Base-by-base conservation (phyloP, 495 filamentous ascomycete genomes). In the Penicillium lagena region DNA sequence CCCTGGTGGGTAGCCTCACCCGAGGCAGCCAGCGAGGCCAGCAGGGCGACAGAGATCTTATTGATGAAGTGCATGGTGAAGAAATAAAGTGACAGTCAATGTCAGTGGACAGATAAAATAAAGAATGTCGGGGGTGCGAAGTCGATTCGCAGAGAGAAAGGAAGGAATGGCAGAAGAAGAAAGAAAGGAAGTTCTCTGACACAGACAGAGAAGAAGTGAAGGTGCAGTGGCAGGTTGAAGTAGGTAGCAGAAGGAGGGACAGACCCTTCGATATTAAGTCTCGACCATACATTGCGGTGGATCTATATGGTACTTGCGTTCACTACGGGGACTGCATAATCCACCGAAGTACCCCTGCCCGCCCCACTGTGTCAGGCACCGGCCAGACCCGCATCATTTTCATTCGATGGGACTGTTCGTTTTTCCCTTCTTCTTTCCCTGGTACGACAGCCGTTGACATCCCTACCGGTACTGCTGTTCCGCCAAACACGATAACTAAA, bases 1-100 rank as follows among this genome's bases (percentile, higher is more conserved):
- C 45, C 59, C 40, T 72, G 64, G 51, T 59, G 59, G 45, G 57
- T 58, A 32, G 64, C 72, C 47, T 74, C 63, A 40, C 61, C 55
- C 38, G 65, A 56, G 32, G 69, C 56, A 43, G 71, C 75, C 51
- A 79, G 62, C 40, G 70, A 70, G 30, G 68, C 71, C 46, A 78
- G 52, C 33, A 75, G 60, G 46, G 62, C 70, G 37, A 77, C 37
- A 37, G 73, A 61, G 46, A 79, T 43, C 52, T 72, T 78, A 64
- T 62, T 62, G 56, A 71, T 62, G 46, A 67, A 52, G 40, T 63
- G 61, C 68, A 71, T 71, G 39, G 39, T 62, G 62, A 42, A 45
- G 30, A 7, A 40, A 39, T 34, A 17, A 40, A 38, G 37, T 13
- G 56, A 58, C 50, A 56, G 49, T 64, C 60, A 56, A 58, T 60